Evolutionary conservation across 2,329 filamentous ascomycete species (phyloP), one percentile per base, ranked within the genome.

Genomic region (Parastagonospora avenae): DNA sequence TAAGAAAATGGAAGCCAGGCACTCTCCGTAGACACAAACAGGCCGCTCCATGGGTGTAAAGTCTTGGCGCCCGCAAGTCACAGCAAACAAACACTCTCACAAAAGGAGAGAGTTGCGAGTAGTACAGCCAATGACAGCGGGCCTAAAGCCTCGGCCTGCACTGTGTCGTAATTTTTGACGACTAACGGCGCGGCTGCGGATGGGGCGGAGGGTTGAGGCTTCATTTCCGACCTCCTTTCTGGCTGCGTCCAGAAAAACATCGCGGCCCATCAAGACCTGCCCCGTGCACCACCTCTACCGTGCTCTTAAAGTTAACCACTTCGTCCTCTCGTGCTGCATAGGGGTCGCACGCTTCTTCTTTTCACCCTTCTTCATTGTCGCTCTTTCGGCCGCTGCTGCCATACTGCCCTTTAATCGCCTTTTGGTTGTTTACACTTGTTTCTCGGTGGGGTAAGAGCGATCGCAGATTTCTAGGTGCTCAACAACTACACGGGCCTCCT

Each of bases 161-260:
- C 37, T 43, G 48, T 52, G 46, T 59, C 46, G 58, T 47, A 62
- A 62, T 63, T 48, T 50, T 59, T 52, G 55, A 41, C 43, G 47
- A 53, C 54, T 42, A 61, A 52, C 55, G 51, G 58, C 54, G 54
- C 49, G 53, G 48, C 51, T 46, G 49, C 67, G 68, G 66, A 50
- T 65, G 48, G 55, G 54, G 55, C 66, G 67, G 65, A 64, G 57
- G 59, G 55, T 51, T 55, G 54, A 49, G 59, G 48, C 54, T 61
- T 70, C 67, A 71, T 71, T 62, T 71, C 67, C 67, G 68, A 63
- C 55, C 68, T 69, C 70, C 67, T 71, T 67, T 70, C 64, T 63
- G 61, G 54, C 59, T 42, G 51, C 55, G 51, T 49, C 52, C 57
- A 63, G 51, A 67, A 65, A 64, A 63, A 52, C 55, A 59, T 60